A percentile compares a stretch with the other conserved stretches of the same genome.
Conservation (phyloP, 2,329 filamentous ascomycete genomes). For the Allantophomopsis cytisporea region DNA sequence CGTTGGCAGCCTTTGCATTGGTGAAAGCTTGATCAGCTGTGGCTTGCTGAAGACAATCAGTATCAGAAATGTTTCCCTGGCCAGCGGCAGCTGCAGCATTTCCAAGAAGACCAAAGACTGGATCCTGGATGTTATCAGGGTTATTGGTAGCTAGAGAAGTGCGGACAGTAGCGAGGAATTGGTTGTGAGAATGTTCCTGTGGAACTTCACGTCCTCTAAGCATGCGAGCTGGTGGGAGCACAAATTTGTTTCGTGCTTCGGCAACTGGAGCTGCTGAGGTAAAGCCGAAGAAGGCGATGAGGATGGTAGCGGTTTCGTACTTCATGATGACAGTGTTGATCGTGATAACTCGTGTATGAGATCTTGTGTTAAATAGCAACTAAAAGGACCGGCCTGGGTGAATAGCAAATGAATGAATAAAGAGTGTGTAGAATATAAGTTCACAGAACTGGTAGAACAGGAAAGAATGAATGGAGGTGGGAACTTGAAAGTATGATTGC, state of each 20-base stretch:
- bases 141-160: slow-evolving; percentile 31
- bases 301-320: slow-evolving; percentile 15
- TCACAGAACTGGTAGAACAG: slow-evolving; percentile 15
- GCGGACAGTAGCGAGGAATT: slow-evolving; percentile 30
- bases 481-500: too few relatives aligned
- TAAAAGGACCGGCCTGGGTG: slow-evolving; percentile 15
- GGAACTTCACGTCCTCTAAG: slow-evolving; percentile 32
- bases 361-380: slow-evolving; percentile 5
- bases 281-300: slow-evolving; percentile 16
- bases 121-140: slow-evolving; percentile 30
- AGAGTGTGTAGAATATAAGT: slow-evolving; percentile 17
- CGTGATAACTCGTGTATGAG: slow-evolving; percentile 3
- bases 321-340: slow-evolving; percentile 16
- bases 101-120: slow-evolving; percentile 38
- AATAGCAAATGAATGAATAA: slow-evolving; percentile 9
- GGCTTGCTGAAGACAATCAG: slow-evolving; percentile 45
- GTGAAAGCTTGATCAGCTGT: slow-evolving; percentile 47
- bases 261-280: slow-evolving; percentile 14
- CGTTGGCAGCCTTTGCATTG: slow-evolving; percentile 40
- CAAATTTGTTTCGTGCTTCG: slow-evolving; percentile 10
- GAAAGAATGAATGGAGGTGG: slow-evolving; percentile 14
- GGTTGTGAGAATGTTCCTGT: slow-evolving; percentile 40
- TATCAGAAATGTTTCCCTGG: slow-evolving; percentile 31
- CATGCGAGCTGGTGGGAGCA: slow-evolving; percentile 14
- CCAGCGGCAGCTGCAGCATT: slow-evolving; percentile 33